Evolutionary conservation across 2,329 filamentous ascomycete species (phyloP), one percentile per base, ranked within the genome.

Genomic region (Fusarium pseudonygamai): DNA sequence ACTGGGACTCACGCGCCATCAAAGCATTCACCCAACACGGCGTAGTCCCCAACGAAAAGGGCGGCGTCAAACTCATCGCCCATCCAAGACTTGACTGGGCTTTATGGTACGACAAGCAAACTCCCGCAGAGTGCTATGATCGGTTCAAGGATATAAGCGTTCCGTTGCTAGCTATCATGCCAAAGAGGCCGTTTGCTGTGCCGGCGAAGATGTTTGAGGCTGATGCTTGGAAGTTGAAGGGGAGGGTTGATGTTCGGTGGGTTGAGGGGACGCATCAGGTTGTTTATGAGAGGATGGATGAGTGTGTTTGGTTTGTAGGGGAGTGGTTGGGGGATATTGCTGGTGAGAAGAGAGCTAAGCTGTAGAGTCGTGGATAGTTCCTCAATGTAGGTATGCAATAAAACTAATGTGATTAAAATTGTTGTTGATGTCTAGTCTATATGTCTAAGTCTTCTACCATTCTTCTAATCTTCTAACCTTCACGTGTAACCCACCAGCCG

Each of bases 401-500:
- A 39, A 39, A 5, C 11, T 39, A 20, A 39, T 22, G 11, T 22
- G 37, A 13, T 13, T 39, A 20, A 22, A 14, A 39, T 14, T 8
- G 7, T 40, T 40, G 4, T 13, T 4, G 11, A 8, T 13, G 4
- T 50, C 4, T 5, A 24, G 30, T 36, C n/a, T 37, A 37, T n/a
- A 22, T 18, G 7, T n/a, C 20, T 16, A 28, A 9, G 4, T 28
- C 24, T 28, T 22, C 24, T 39, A 53, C 50, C 24, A 53, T 5
- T n/a, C 24, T 39, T 26, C 24, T 53, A 53, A 22, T 36, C 3
- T 46, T 76, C 84, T 93, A 39, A 93, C 82, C 78, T 87, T 90
- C 6, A 95, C 88, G 77, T 88, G 86, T 78, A 98, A 82, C 1
- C 94, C 94, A 61, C 91, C 90, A 62, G 87, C 88, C 1, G 94